Conservation (phyloP, 1,284 basidiomycete species). For the Pisolithus thermaeus region DNA sequence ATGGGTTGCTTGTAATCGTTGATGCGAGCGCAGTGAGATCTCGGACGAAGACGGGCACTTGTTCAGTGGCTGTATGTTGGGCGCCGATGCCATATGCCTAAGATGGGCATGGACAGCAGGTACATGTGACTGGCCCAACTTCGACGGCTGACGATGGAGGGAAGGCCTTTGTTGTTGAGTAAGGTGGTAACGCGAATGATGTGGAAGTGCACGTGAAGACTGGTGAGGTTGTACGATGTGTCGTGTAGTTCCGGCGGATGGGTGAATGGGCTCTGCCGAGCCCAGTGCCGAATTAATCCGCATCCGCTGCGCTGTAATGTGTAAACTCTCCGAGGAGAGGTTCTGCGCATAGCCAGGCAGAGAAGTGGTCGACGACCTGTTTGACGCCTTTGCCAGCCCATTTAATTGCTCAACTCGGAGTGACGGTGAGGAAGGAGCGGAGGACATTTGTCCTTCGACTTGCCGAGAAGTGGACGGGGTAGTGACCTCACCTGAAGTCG, state of each 20-base stretch:
- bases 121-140: slow-evolving; percentile 22
- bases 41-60: slow-evolving; percentile 27
- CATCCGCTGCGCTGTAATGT: slow-evolving; percentile 4
- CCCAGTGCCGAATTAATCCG: slow-evolving; percentile 11
- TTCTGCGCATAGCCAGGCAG: slow-evolving; percentile 10
- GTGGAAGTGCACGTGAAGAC: slow-evolving; percentile 24
- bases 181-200: slow-evolving; percentile 26
- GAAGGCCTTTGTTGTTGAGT: slow-evolving; percentile 15
- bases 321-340: slow-evolving; percentile 19
- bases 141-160: slow-evolving; percentile 20
- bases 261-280: slow-evolving; percentile 6
- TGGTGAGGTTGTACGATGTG: slow-evolving; percentile 13
- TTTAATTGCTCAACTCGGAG: slow-evolving; percentile 17
- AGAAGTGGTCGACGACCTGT: slow-evolving; percentile 17
- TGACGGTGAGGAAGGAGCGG: slow-evolving; percentile 31
- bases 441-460: slow-evolving; percentile 13
- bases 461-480: slow-evolving; percentile 3
- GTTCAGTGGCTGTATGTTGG: slow-evolving; percentile 43
- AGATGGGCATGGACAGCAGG: slow-evolving; percentile 51
- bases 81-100: slow-evolving; percentile 62
- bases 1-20: not conserved
- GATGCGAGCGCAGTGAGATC: slow-evolving; percentile 20
- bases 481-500: slow-evolving; percentile 4
- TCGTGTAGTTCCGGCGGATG: not conserved
- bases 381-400: slow-evolving; percentile 9